A percentile compares a stretch with the other conserved stretches of the same genome.
phyloP scores from a whole-genome alignment of 208 protist species.

The Wallacemonas rigidus region DNA sequence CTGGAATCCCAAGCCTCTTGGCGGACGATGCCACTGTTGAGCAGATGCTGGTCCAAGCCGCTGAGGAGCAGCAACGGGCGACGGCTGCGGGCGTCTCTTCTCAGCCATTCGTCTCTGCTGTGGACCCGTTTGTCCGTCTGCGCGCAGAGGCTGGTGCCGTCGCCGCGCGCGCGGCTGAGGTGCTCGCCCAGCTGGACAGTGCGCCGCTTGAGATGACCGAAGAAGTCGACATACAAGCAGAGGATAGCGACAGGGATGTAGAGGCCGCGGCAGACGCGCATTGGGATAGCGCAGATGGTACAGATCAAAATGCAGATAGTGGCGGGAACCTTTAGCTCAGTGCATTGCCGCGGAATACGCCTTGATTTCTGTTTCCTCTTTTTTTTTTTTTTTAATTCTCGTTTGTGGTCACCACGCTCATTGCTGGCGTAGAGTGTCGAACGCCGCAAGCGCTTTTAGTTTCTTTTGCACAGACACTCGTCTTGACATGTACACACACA shows the following conservation, averaged over 20 bases:
- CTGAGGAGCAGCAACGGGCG: slow-evolving; percentile 40
- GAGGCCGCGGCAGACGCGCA: neutral
- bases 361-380: no score
- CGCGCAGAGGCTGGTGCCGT: slow-evolving; percentile 8
- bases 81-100: neutral
- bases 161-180: slow-evolving; percentile 17
- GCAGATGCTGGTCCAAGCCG: slow-evolving; percentile 44
- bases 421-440: no score
- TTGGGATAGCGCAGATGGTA: no score
- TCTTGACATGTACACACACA: slow-evolving; percentile 15
- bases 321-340: no score
- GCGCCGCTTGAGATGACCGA: slow-evolving; percentile 19
- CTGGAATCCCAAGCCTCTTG: slow-evolving; percentile 22
- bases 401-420: no score
- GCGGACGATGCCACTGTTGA: slow-evolving; percentile 35
- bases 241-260: neutral
- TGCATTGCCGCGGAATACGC: no score
- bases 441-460: no score
- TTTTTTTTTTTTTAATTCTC: no score
- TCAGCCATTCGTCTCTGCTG: neutral
- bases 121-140: slow-evolving; percentile 19
- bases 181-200: slow-evolving; percentile 22
- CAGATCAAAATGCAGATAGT: no score
- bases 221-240: neutral
- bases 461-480: no score